Conservation (phyloP, 176 grass and related monocot genomes). For the Ensete glaucum region DNA sequence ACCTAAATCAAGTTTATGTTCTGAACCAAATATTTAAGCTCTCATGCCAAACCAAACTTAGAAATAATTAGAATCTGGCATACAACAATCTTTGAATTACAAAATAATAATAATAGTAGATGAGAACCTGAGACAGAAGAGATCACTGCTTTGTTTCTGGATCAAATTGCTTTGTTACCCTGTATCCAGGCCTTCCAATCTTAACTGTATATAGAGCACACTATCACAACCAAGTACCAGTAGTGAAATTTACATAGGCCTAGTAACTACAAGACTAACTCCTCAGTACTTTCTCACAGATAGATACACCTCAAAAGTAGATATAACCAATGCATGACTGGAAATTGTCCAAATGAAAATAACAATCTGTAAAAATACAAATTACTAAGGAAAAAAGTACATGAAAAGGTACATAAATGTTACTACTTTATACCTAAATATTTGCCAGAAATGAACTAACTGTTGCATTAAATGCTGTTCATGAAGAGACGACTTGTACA, state of each 20-base stretch:
- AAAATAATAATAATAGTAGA: not conserved
- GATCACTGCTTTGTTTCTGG: slow-evolving; percentile 72
- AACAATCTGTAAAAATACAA: not conserved
- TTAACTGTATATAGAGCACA: slow-evolving; percentile 61
- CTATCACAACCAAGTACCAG: slow-evolving; percentile 15
- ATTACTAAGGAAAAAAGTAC: too few relatives aligned
- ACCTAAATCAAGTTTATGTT: too few relatives aligned
- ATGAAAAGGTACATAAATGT: too few relatives aligned
- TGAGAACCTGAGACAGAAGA: slow-evolving; percentile 77
- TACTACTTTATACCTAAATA: too few relatives aligned
- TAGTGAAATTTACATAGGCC: not conserved
- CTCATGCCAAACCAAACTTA: not conserved
- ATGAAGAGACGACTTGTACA: too few relatives aligned
- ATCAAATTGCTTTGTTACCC: slow-evolving; percentile 91
- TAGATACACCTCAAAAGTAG: not conserved
- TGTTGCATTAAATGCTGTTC: too few relatives aligned
- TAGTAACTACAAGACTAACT: not conserved
- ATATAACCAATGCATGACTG: not conserved
- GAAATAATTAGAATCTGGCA: not conserved
- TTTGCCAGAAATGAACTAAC: too few relatives aligned
- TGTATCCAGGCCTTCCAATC: slow-evolving; percentile 88
- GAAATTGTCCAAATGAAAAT: not conserved
- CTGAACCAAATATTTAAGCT: too few relatives aligned
- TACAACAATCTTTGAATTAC: too few relatives aligned
- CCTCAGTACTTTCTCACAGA: not conserved